These are phyloP conservation scores for Amborella trichopoda DNA, from an alignment of 164 flowering plant genomes.

Conservation along the genomic window DNA sequence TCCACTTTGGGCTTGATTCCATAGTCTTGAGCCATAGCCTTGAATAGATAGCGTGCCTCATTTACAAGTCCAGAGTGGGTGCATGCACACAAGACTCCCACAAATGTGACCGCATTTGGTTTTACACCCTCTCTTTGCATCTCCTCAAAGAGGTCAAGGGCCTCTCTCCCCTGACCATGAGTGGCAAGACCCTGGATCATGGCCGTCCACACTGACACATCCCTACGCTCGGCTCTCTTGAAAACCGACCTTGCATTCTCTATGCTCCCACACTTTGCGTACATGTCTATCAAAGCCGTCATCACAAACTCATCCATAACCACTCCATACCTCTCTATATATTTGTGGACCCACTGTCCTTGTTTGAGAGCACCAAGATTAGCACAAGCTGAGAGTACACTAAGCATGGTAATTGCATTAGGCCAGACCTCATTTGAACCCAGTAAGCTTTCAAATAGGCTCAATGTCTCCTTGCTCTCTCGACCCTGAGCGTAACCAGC, in stretches of 20 bases:
- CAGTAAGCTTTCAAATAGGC: constrained; percentile 13
- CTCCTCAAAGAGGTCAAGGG: constrained; percentile 48
- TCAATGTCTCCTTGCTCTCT: constrained; percentile 11
- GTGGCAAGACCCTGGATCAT: constrained; percentile 62
- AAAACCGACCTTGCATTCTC: constrained; percentile 43
- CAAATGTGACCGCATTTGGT: constrained; percentile 54
- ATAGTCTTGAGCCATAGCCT: constrained; percentile 37
- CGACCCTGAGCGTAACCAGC: constrained; percentile 18
- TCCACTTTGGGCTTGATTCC: constrained; percentile 44
- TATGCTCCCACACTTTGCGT: constrained; percentile 65
- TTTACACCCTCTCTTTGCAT: constrained; percentile 39
- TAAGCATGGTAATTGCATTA: constrained; percentile 11
- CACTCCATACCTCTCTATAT: constrained; percentile 36
- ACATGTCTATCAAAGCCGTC: constrained; percentile 74
- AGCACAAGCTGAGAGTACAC: constrained; percentile 16
- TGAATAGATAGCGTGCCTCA: constrained; percentile 63
- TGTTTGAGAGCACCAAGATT: constrained; percentile 27
- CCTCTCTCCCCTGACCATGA: constrained; percentile 46
- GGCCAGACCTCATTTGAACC: constrained; percentile 2
- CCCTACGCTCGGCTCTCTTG: constrained; percentile 33
- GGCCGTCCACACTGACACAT: constrained; percentile 60
- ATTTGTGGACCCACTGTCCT: constrained; percentile 61
- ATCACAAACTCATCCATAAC: constrained; percentile 43
- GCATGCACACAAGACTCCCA: constrained; percentile 50
- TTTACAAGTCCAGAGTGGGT: constrained; percentile 48